These are phyloP conservation scores for Sphaerulina vaccinii DNA, from an alignment of 2,329 filamentous ascomycete species.

Conservation along the genomic window DNA sequence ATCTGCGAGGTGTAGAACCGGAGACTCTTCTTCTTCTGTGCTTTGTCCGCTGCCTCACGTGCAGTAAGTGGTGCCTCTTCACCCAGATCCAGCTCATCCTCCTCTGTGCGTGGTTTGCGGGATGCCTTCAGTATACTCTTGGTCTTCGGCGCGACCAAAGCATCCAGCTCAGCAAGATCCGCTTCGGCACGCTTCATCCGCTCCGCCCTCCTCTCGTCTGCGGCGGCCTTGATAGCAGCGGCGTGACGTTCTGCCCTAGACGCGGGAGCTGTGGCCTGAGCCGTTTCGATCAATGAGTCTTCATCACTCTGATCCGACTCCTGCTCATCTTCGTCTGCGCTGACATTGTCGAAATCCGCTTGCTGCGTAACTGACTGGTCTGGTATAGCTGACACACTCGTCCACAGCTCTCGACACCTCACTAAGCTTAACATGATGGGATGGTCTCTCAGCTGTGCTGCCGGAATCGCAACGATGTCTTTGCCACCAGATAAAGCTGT, in stretches of 20 bases:
- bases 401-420: slow-evolving; percentile 78
- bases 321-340: slow-evolving; percentile 8
- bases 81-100: slow-evolving; percentile 84
- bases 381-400: slow-evolving; percentile 64
- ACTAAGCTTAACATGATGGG: slow-evolving; percentile 84
- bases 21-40: slow-evolving; percentile 82
- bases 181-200: slow-evolving; percentile 61
- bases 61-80: slow-evolving; percentile 80
- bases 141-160: slow-evolving; percentile 52
- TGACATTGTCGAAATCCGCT: neutral
- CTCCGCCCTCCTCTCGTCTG: slow-evolving; percentile 54
- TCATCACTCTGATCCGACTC: slow-evolving; percentile 14
- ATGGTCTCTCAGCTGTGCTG: slow-evolving; percentile 81
- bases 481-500: slow-evolving; percentile 59
- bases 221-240: slow-evolving; percentile 54
- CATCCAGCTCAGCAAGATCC: slow-evolving; percentile 69
- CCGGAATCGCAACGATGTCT: slow-evolving; percentile 61
- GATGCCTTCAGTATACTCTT: slow-evolving; percentile 19
- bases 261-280: slow-evolving; percentile 43
- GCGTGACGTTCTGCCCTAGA: slow-evolving; percentile 52
- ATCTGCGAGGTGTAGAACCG: slow-evolving; percentile 99
- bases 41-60: slow-evolving; percentile 80
- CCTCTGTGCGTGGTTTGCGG: slow-evolving; percentile 39
- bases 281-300: slow-evolving; percentile 10
- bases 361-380: slow-evolving; percentile 9